A percentile compares a stretch with the other conserved stretches of the same genome.
Conservation (phyloP, 768 basidiomycete species). For the Psilocybe azurescens region DNA sequence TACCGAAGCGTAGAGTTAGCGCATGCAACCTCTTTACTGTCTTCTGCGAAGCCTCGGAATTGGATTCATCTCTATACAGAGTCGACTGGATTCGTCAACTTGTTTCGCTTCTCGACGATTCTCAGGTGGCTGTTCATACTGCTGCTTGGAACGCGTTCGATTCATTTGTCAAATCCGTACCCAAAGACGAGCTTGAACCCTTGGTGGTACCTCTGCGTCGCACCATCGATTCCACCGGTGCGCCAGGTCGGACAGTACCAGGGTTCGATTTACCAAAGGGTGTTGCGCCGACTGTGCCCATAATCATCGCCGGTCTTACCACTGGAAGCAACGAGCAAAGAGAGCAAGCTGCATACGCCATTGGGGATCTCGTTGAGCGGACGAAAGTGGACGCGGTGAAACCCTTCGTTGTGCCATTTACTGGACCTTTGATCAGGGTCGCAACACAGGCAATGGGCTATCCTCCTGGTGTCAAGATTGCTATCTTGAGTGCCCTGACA, state of each 20-base stretch:
- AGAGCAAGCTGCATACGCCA: slow-evolving; percentile 95
- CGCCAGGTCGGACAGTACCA: slow-evolving; percentile 77
- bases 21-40: slow-evolving; percentile 78
- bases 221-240: slow-evolving; percentile 85
- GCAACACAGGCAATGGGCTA: slow-evolving; percentile 89
- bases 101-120: slow-evolving; percentile 82
- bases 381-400: slow-evolving; percentile 87
- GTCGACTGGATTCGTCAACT: slow-evolving; percentile 95
- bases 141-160: slow-evolving; percentile 87
- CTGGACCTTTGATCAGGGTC: slow-evolving; percentile 94
- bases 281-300: slow-evolving; percentile 80
- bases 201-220: slow-evolving; percentile 89
- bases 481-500: slow-evolving; percentile 85
- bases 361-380: slow-evolving; percentile 92
- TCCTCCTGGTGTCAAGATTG: slow-evolving; percentile 92
- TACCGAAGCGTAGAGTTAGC: slow-evolving; percentile 73
- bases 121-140: slow-evolving; percentile 72
- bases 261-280: slow-evolving; percentile 90
- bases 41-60: slow-evolving; percentile 84
- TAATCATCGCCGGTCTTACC: slow-evolving; percentile 91
- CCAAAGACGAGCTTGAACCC: slow-evolving; percentile 92
- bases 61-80: slow-evolving; percentile 86
- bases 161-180: slow-evolving; percentile 84
- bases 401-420: slow-evolving; percentile 94
- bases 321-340: slow-evolving; percentile 94